Conservation (phyloP, 306 rosid genomes). For the Dalbergia cochinchinensis region DNA sequence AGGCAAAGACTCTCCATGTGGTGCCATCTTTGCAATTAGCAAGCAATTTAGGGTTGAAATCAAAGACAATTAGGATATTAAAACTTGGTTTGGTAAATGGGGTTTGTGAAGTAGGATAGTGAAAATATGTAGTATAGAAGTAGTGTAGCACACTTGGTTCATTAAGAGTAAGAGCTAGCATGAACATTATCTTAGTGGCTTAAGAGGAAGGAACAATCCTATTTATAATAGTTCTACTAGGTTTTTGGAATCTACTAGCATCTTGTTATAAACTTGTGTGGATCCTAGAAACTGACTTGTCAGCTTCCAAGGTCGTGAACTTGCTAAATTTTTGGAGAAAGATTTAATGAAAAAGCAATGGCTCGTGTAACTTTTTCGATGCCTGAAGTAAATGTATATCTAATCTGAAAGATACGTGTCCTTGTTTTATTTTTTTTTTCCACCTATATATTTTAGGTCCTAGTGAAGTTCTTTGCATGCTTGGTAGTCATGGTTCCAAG, state of each 20-base stretch:
- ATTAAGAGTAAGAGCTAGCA: not conserved
- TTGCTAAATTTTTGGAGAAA: slow-evolving; percentile 58
- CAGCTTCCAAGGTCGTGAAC: slow-evolving; percentile 64
- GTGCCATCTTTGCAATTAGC: slow-evolving; percentile 62
- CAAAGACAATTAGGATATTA: not conserved
- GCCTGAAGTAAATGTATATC: slow-evolving; percentile 46
- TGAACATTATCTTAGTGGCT: slow-evolving; percentile 20
- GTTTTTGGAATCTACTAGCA: slow-evolving; percentile 11
- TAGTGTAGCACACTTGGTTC: not conserved
- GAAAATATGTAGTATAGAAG: not conserved
- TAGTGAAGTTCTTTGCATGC: slow-evolving; percentile 37
- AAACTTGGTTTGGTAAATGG: not conserved
- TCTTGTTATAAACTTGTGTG: slow-evolving; percentile 49
- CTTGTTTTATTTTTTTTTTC: not conserved
- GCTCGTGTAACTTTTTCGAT: slow-evolving; percentile 47
- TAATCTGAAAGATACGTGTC: slow-evolving; percentile 17
- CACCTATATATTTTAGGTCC: not conserved
- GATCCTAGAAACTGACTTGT: slow-evolving; percentile 57
- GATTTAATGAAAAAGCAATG: slow-evolving; percentile 49
- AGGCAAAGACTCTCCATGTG: slow-evolving; percentile 71
- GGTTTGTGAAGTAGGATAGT: not conserved
- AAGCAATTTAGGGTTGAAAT: too few relatives aligned
- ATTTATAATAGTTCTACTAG: slow-evolving; percentile 58
- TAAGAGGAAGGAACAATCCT: slow-evolving; percentile 36
- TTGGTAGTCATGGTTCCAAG: slow-evolving; percentile 38